phyloP scores from a whole-genome alignment of 2,329 filamentous ascomycete genomes.

The Aspergillus persii region DNA sequence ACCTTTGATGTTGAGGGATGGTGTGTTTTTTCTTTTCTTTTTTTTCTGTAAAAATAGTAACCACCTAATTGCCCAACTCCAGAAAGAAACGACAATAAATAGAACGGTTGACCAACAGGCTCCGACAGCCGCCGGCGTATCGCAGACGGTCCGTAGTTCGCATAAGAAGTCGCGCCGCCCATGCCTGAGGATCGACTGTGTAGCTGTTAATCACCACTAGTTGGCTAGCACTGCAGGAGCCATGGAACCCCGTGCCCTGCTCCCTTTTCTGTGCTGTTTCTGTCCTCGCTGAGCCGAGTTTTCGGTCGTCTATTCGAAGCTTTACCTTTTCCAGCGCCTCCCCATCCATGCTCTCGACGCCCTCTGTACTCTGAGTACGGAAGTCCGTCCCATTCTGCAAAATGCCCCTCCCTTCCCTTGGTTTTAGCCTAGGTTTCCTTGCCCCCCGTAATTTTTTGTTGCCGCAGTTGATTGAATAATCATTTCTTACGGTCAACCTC shows the following conservation, averaged over 20 bases:
- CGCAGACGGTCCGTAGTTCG: conserved; percentile 5
- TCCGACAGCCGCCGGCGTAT: not conserved
- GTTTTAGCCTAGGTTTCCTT: not conserved
- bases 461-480: not conserved
- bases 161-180: conserved; percentile 8
- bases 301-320: conserved; percentile 12
- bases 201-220: conserved; percentile 18
- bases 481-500: not conserved
- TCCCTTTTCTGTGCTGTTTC: conserved; percentile 14
- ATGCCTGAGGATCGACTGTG: conserved; percentile 16
- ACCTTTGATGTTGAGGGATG: no score
- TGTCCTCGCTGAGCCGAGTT: conserved; percentile 11
- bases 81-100: no score
- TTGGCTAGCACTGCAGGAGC: conserved; percentile 13
- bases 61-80: no score
- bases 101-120: not conserved
- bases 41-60: no score
- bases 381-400: not conserved
- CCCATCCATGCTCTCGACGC: conserved; percentile 6
- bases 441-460: conserved; percentile 2
- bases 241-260: conserved; percentile 11
- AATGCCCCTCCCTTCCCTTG: conserved; percentile 9
- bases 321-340: conserved; percentile 13
- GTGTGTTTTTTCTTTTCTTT: no score
- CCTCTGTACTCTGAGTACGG: conserved; percentile 10